phyloP scores from a whole-genome alignment of 257 asterid species.

The Scutellaria galericulata region DNA sequence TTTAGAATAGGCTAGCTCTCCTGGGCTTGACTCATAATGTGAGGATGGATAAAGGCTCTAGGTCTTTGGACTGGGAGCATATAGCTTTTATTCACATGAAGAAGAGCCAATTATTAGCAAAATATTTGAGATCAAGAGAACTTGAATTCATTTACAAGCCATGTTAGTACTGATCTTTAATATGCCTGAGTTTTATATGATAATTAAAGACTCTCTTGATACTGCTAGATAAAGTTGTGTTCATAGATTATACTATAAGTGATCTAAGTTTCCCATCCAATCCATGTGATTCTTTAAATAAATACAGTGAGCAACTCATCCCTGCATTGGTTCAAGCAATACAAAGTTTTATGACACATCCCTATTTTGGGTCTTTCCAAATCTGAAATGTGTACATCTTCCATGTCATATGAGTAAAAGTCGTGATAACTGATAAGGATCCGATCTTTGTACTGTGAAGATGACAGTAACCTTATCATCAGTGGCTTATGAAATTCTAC shows the following conservation, averaged over 20 bases:
- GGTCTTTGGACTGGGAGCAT: conserved; percentile 9
- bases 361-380: not conserved
- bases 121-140: conserved; percentile 8
- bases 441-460: conserved; percentile 7
- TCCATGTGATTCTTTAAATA: not conserved
- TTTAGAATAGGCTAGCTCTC: conserved; percentile 25
- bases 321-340: not conserved
- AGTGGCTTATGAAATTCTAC: conserved; percentile 22
- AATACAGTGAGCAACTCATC: conserved; percentile 16
- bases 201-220: not conserved
- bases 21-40: conserved; percentile 7
- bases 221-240: conserved; percentile 15
- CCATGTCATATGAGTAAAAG: conserved; percentile 8
- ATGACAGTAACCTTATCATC: conserved; percentile 6
- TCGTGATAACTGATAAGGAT: not conserved
- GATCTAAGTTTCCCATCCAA: conserved; percentile 14
- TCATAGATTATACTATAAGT: conserved; percentile 2
- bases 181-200: conserved; percentile 13
- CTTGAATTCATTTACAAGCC: conserved; percentile 9
- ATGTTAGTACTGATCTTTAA: not conserved
- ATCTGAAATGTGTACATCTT: conserved; percentile 14
- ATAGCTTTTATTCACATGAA: not conserved
- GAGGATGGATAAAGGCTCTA: conserved; percentile 14
- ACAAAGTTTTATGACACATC: not conserved
- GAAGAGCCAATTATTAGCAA: conserved; percentile 6